phyloP scores from a whole-genome alignment of 2,329 filamentous ascomycete genomes.

The Colletotrichum simmondsii region DNA sequence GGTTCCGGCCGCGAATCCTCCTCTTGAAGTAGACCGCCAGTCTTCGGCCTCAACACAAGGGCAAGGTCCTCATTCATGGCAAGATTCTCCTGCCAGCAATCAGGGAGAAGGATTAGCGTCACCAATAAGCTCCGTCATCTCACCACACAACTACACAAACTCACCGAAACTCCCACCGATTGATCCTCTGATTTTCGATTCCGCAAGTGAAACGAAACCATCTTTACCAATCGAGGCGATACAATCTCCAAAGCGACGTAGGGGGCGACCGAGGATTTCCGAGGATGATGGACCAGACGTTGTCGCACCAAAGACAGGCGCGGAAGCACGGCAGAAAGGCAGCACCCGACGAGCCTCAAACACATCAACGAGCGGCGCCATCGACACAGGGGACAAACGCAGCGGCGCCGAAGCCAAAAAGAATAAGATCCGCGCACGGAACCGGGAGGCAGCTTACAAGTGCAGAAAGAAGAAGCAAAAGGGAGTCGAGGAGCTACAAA shows the following conservation, averaged over 20 bases:
- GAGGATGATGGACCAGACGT: not conserved
- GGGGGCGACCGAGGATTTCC: constrained; percentile 20
- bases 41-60: not conserved
- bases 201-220: not conserved
- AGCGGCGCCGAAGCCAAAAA: constrained; percentile 21
- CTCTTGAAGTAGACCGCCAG: not conserved
- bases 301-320: not conserved
- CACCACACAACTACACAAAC: not conserved
- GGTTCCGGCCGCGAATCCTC: not conserved
- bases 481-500: constrained; percentile 31
- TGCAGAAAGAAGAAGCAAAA: constrained; percentile 35
- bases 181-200: not conserved
- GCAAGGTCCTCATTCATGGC: constrained; percentile 2
- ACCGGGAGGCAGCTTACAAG: constrained; percentile 35
- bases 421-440: constrained; percentile 29
- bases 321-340: not conserved
- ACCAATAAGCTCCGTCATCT: constrained; percentile 13
- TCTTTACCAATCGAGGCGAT: not conserved
- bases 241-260: not conserved
- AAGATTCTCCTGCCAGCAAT: constrained; percentile 12
- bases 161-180: not conserved
- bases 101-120: not conserved
- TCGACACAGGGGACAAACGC: not conserved
- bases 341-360: constrained; percentile 11
- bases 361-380: constrained; percentile 13